Evolutionary conservation across 768 basidiomycete genomes (phyloP).

Genomic region (Brasilioporus rufonigricans): DNA sequence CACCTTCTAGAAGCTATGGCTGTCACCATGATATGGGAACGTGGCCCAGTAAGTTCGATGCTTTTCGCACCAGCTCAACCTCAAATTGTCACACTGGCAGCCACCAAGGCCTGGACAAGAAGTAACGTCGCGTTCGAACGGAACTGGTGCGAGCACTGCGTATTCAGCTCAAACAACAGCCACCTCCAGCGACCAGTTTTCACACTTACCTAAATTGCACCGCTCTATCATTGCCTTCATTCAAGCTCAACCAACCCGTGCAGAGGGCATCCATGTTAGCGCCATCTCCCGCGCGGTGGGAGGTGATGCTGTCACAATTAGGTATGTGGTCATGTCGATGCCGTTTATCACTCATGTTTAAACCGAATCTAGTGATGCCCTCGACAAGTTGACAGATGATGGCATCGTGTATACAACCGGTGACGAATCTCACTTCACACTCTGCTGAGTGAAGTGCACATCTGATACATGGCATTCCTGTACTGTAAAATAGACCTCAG

Average conservation of each 20-base stretch:
- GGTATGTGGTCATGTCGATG: constrained; percentile 39
- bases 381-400: constrained; percentile 77
- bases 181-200: constrained; percentile 43
- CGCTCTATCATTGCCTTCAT: constrained; percentile 69
- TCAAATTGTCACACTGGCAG: constrained; percentile 21
- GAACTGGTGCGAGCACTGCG: constrained; percentile 33
- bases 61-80: neutral
- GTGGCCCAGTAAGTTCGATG: constrained; percentile 55
- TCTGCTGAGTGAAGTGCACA: constrained; percentile 37
- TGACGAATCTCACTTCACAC: constrained; percentile 75
- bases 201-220: constrained; percentile 58
- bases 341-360: neutral
- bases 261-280: constrained; percentile 74
- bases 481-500: neutral
- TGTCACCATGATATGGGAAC: constrained; percentile 61
- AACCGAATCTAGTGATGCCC: constrained; percentile 49
- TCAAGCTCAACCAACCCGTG: constrained; percentile 39
- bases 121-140: constrained; percentile 6
- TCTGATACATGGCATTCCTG: neutral
- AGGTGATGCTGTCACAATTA: constrained; percentile 56
- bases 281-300: constrained; percentile 68
- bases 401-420: constrained; percentile 78
- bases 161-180: constrained; percentile 40
- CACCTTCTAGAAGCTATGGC: constrained; percentile 77
- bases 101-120: constrained; percentile 34